These are phyloP conservation scores for Thelephora terrestris DNA, from an alignment of 1,284 basidiomycete species.

Conservation along the genomic window DNA sequence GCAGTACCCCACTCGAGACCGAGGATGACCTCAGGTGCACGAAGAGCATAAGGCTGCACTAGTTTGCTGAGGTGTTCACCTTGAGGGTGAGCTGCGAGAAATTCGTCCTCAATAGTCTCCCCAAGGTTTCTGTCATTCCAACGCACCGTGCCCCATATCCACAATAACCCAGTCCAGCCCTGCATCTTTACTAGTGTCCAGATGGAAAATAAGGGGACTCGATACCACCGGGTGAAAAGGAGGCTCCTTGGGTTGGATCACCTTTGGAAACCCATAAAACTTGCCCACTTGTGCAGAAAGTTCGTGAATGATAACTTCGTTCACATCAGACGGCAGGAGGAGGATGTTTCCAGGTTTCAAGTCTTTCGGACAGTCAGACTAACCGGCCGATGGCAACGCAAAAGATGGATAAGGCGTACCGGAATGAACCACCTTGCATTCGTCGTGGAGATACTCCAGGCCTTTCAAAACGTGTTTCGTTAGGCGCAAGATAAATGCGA, in stretches of 20 bases:
- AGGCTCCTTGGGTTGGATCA: not conserved
- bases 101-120: no score
- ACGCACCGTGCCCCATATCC: no score
- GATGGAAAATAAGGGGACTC: not conserved
- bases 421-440: conserved; percentile 29
- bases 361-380: conserved; percentile 16
- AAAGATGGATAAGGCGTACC: conserved; percentile 8
- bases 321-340: conserved; percentile 15
- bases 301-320: conserved; percentile 7
- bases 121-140: not conserved
- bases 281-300: not conserved
- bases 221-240: not conserved
- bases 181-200: not conserved
- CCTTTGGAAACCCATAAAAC: not conserved
- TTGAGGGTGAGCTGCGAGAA: conserved; percentile 3
- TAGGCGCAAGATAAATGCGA: conserved; percentile 34
- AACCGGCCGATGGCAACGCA: not conserved
- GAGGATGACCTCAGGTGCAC: conserved; percentile 28
- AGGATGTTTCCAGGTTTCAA: conserved; percentile 41
- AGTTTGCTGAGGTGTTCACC: conserved; percentile 9
- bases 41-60: conserved; percentile 24
- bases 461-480: conserved; percentile 35
- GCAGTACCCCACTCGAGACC: conserved; percentile 21
- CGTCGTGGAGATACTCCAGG: conserved; percentile 37
- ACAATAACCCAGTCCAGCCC: not conserved